phyloP scores from a whole-genome alignment of 352 stramenopile species.

The Phytophthora constricta region DNA sequence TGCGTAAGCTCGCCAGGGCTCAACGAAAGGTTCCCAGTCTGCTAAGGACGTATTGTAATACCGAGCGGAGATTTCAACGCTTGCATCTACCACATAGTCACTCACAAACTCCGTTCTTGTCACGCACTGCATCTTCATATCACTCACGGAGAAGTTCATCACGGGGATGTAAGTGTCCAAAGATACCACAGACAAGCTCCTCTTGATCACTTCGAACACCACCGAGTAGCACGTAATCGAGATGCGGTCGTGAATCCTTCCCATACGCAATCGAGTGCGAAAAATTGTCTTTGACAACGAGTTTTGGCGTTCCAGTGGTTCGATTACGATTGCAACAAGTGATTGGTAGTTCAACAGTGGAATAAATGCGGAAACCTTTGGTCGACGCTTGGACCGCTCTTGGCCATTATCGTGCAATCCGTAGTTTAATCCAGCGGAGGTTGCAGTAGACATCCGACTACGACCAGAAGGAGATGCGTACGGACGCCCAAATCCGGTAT shows the following conservation, averaged over 20 bases:
- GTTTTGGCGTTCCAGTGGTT: slow-evolving; percentile 47
- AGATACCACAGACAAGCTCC: slow-evolving; percentile 86
- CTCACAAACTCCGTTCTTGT: slow-evolving; percentile 73
- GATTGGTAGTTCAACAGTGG: slow-evolving; percentile 80
- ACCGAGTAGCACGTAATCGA: slow-evolving; percentile 76
- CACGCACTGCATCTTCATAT: slow-evolving; percentile 81
- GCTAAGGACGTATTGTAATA: slow-evolving; percentile 91
- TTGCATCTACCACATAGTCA: slow-evolving; percentile 77
- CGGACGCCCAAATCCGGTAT: slow-evolving; percentile 60
- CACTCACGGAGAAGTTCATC: slow-evolving; percentile 88
- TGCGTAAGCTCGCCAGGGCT: slow-evolving; percentile 83
- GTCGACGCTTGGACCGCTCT: slow-evolving; percentile 42
- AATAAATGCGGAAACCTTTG: slow-evolving; percentile 55
- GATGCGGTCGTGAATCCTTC: slow-evolving; percentile 76
- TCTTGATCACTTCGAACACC: slow-evolving; percentile 91
- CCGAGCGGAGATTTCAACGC: slow-evolving; percentile 78
- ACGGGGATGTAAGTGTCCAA: slow-evolving; percentile 91
- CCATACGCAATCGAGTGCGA: slow-evolving; percentile 67
- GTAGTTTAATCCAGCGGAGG: slow-evolving; percentile 57
- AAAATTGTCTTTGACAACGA: slow-evolving; percentile 59
- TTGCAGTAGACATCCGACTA: slow-evolving; percentile 77
- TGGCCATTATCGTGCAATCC: slow-evolving; percentile 37
- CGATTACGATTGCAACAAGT: slow-evolving; percentile 63
- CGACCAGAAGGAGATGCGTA: slow-evolving; percentile 59
- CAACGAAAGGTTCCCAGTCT: slow-evolving; percentile 89